Evolutionary conservation across 1,139 yeast genomes (phyloP), one percentile per base, ranked within the genome.

Genomic region (Geotrichum restrictum): DNA sequence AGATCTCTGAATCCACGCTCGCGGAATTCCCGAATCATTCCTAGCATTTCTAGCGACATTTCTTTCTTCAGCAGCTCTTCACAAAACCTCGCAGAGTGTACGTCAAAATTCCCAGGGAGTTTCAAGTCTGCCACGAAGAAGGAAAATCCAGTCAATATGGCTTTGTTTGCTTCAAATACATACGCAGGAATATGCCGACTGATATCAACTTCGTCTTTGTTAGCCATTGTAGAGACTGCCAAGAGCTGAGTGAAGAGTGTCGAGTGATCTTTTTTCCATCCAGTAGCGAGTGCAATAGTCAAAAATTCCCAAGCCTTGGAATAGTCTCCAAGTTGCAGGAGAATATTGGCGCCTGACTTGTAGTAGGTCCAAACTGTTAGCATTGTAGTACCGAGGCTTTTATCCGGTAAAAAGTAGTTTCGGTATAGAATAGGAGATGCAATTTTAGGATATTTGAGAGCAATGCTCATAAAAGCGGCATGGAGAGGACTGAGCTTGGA

Each of bases 291-390:
- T 7, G 59, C 65, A 45, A 61, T 58, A 3, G 58, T 51, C 19
- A 64, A 48, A 40, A 54, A 57, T 44, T 61, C 62, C 13, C 45
- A 41, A 2, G 69, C 70, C 34, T 53, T 52, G 6, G 54, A 50
- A 52, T 53, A 62, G 3, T 60, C 53, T 38, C 55, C 51, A 40
- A 51, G 33, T 6, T 58, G 56, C 33, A 60, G 50, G 32, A 59
- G 55, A 5, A 64, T 52, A 16, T 54, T 48, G 2, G 60, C 65
- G 1, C 61, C 62, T 47, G 57, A 61, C 51, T 56, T 62, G 53
- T 65, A 64, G 54, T 57, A 66, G 16, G 44, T 31, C 13, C 54
- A 56, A 13, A 55, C 19, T 1, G 53, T 54, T 34, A 51, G 31
- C 41, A 33, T 37, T 27, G 40, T 45, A 22, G 53, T 50, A 21